These are phyloP conservation scores for Talaromyces amestolkiae DNA, from an alignment of 2,329 filamentous ascomycete genomes.

Conservation along the genomic window DNA sequence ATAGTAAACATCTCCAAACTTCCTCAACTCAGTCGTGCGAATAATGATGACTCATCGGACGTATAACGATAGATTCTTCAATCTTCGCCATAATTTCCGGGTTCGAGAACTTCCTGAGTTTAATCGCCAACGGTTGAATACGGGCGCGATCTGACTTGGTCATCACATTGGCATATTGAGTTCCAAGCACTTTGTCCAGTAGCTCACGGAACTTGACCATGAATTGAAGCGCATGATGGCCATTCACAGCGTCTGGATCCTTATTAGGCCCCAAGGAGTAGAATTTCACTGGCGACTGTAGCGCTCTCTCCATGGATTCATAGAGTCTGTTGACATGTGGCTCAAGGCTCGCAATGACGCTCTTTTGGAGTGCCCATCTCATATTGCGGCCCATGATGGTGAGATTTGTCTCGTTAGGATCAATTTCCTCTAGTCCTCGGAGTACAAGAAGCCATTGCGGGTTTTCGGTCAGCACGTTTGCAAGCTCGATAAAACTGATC, in stretches of 20 bases:
- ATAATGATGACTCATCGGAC: constrained; percentile 27
- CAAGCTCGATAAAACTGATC: constrained; percentile 30
- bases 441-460: constrained; percentile 31
- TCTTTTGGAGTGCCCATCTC: constrained; percentile 26
- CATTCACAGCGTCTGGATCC: constrained; percentile 25
- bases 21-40: neutral
- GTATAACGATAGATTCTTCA: constrained; percentile 21
- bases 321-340: constrained; percentile 31
- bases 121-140: constrained; percentile 27
- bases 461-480: constrained; percentile 27
- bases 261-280: constrained; percentile 16
- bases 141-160: constrained; percentile 27
- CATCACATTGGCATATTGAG: constrained; percentile 24
- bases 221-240: constrained; percentile 24
- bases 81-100: constrained; percentile 22
- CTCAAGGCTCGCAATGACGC: constrained; percentile 27
- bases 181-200: constrained; percentile 36
- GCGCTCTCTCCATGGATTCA: constrained; percentile 27
- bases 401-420: constrained; percentile 23
- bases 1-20: neutral
- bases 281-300: constrained; percentile 9
- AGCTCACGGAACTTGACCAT: constrained; percentile 32
- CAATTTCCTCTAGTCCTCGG: constrained; percentile 26
- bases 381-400: constrained; percentile 28
- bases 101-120: constrained; percentile 33